Conservation (phyloP, 2,329 filamentous ascomycete genomes). For the Trichoderma cornu-damae region DNA sequence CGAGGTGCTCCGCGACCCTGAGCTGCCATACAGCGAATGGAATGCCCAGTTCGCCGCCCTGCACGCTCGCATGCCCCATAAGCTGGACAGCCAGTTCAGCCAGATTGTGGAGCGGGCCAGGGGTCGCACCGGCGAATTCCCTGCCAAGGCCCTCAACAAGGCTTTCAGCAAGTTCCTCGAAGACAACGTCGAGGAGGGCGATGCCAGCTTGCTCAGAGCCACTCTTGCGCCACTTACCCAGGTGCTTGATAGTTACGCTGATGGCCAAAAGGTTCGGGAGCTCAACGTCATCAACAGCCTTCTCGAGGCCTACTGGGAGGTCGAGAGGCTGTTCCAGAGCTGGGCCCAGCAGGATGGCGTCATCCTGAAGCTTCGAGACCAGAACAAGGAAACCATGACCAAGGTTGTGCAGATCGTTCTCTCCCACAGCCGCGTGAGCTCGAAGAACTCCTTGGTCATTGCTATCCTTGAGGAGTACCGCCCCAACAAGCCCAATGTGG, state of each 20-base stretch:
- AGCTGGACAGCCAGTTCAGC: conserved; percentile 75
- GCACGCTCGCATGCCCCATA: conserved; percentile 95
- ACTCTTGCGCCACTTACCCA: conserved; percentile 71
- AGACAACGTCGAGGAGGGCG: conserved; percentile 69
- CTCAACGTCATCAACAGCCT: conserved; percentile 73
- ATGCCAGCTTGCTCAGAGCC: conserved; percentile 67
- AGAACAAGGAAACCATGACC: conserved; percentile 87
- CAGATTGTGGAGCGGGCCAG: conserved; percentile 83
- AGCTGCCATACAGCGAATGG: conserved; percentile 95
- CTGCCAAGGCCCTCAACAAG: conserved; percentile 79
- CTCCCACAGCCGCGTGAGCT: conserved; percentile 84
- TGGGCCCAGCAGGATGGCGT: conserved; percentile 91
- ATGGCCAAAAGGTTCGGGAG: conserved; percentile 88
- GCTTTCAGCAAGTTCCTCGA: conserved; percentile 83
- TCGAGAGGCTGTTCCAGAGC: conserved; percentile 83
- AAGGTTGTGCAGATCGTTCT: conserved; percentile 85
- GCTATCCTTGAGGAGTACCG: conserved; percentile 92
- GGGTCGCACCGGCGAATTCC: conserved; percentile 77
- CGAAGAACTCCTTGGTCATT: conserved; percentile 90
- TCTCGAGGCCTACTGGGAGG: conserved; percentile 73
- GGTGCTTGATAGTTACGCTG: conserved; percentile 73
- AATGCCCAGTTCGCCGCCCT: conserved; percentile 91
- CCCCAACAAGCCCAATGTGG: conserved; percentile 85
- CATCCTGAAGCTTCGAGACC: conserved; percentile 86
- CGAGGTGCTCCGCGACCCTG: conserved; percentile 81